A percentile compares a stretch with the other conserved stretches of the same genome.
phyloP scores from a whole-genome alignment of 257 asterid species.

The Nicotiana undulata region DNA sequence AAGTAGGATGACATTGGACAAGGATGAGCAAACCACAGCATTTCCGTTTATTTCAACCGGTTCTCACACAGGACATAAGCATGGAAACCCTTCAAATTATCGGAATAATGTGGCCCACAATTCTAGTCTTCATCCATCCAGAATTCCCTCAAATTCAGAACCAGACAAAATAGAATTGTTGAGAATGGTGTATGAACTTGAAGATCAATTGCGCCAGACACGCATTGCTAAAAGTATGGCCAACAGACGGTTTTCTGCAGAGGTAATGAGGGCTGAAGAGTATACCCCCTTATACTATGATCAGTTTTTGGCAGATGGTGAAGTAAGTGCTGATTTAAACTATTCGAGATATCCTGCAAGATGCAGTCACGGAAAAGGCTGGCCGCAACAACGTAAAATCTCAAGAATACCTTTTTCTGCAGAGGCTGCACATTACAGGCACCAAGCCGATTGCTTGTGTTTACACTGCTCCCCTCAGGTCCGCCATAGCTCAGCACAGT shows the following conservation, averaged over 20 bases:
- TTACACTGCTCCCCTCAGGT: constrained; percentile 38
- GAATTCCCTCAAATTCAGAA: constrained; percentile 29
- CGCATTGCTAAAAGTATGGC: constrained; percentile 23
- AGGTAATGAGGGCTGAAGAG: constrained; percentile 14
- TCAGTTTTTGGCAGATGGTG: constrained; percentile 27
- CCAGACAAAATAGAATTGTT: constrained; percentile 56
- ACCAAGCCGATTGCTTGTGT: constrained; percentile 44
- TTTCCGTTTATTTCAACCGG: constrained; percentile 24
- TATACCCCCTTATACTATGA: constrained; percentile 18
- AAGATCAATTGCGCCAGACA: constrained; percentile 59
- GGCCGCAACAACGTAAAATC: constrained; percentile 23
- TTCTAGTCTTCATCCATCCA: constrained; percentile 31
- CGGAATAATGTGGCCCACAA: constrained; percentile 22
- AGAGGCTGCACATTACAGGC: constrained; percentile 41
- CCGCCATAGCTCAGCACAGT: constrained; percentile 43
- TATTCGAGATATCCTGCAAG: constrained; percentile 22
- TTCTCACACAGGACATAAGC: constrained; percentile 26
- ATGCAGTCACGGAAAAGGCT: constrained; percentile 13
- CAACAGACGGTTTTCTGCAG: constrained; percentile 17
- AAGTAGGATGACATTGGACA: constrained; percentile 24
- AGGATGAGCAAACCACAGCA: constrained; percentile 19
- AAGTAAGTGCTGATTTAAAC: constrained; percentile 23
- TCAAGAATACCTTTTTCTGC: constrained; percentile 55
- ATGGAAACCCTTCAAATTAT: constrained; percentile 20
- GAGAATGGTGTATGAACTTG: constrained; percentile 64